Conservation (phyloP, 2,329 filamentous ascomycete genomes). For the Fusarium siculi region DNA sequence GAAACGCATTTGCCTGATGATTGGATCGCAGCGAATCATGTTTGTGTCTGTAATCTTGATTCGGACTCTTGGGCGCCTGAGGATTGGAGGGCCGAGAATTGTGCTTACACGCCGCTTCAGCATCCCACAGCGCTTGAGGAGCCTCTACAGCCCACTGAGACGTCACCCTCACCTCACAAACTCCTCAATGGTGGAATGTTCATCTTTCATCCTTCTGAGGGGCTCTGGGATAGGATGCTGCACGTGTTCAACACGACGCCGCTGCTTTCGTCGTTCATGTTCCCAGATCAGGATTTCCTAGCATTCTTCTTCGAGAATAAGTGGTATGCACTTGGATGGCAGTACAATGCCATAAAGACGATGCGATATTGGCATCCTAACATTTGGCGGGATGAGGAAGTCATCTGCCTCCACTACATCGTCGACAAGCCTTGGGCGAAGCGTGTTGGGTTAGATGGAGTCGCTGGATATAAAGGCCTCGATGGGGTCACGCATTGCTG, state of each 20-base stretch:
- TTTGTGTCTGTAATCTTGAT: constrained; percentile 39
- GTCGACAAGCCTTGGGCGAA: constrained; percentile 39
- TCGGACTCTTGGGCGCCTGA: constrained; percentile 34
- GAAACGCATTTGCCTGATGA: constrained; percentile 26
- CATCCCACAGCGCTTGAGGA: constrained; percentile 22
- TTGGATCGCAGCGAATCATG: constrained; percentile 39
- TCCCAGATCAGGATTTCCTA: constrained; percentile 35
- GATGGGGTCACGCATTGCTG: constrained; percentile 33
- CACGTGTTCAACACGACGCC: constrained; percentile 24
- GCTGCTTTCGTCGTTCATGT: constrained; percentile 24
- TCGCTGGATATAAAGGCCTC: constrained; percentile 27
- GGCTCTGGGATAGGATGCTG: constrained; percentile 30
- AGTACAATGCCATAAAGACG: constrained; percentile 39
- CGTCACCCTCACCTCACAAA: constrained; percentile 12
- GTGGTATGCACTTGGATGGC: constrained; percentile 38
- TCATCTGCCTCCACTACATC: constrained; percentile 36
- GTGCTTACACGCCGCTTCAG: constrained; percentile 33
- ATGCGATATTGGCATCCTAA: constrained; percentile 38
- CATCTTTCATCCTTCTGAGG: constrained; percentile 31
- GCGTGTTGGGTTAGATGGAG: constrained; percentile 23
- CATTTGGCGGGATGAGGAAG: constrained; percentile 38
- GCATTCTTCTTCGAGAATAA: constrained; percentile 31
- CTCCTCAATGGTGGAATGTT: constrained; percentile 40
- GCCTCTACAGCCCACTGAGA: constrained; percentile 12
- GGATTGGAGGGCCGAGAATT: constrained; percentile 34